phyloP scores from a whole-genome alignment of 768 basidiomycete species.

The Kwoniella newhampshirensis region DNA sequence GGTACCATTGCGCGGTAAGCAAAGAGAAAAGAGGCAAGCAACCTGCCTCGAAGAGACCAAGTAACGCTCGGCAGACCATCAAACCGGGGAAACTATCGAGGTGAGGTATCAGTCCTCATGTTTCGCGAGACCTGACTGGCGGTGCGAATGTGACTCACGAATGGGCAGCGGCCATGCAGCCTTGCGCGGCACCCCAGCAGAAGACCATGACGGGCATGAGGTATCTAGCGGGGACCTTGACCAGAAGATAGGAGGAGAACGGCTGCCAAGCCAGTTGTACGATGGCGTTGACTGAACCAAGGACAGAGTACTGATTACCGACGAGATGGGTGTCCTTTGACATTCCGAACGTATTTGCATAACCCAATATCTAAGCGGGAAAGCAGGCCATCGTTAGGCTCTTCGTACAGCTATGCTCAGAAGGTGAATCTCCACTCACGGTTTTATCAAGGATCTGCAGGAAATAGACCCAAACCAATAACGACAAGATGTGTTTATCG shows the following conservation, averaged over 20 bases:
- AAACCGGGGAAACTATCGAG: slow-evolving; percentile 19
- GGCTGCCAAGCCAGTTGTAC: slow-evolving; percentile 51
- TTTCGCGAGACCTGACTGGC: not conserved
- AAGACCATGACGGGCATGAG: slow-evolving; percentile 48
- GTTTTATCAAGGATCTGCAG: slow-evolving; percentile 48
- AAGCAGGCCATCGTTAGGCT: not conserved
- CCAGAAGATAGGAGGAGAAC: slow-evolving; percentile 49
- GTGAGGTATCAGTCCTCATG: not conserved
- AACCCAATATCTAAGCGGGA: slow-evolving; percentile 40
- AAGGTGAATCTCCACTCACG: slow-evolving; percentile 10
- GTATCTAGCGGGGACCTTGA: slow-evolving; percentile 38
- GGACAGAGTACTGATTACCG: slow-evolving; percentile 38
- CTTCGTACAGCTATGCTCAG: not conserved
- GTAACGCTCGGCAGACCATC: slow-evolving; percentile 47
- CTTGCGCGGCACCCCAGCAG: slow-evolving; percentile 42
- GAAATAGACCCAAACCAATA: slow-evolving; percentile 49
- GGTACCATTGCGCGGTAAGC: slow-evolving; percentile 49
- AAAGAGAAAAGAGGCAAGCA: slow-evolving; percentile 29
- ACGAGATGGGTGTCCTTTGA: slow-evolving; percentile 29
- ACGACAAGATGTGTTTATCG: slow-evolving; percentile 44
- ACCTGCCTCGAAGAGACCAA: slow-evolving; percentile 51
- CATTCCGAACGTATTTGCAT: slow-evolving; percentile 47
- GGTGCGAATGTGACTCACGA: slow-evolving; percentile 22
- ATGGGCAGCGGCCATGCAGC: slow-evolving; percentile 35
- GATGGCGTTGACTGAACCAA: slow-evolving; percentile 43